phyloP scores from a whole-genome alignment of 2,329 filamentous ascomycete genomes.

The Harringtonia lauricola region DNA sequence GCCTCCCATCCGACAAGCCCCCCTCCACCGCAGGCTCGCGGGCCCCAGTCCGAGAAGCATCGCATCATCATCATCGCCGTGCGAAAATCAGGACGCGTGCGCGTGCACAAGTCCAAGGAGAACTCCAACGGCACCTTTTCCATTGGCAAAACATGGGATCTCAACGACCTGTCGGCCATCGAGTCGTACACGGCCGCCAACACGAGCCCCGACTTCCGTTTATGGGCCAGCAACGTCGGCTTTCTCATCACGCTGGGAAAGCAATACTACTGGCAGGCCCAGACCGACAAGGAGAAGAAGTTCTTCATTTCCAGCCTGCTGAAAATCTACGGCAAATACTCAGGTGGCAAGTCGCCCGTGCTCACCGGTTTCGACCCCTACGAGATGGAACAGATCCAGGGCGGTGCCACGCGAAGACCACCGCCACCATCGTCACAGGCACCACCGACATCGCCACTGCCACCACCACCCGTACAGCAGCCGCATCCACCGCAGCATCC shows the following conservation, averaged over 20 bases:
- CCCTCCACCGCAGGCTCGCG: conserved; percentile 65
- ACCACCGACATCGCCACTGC: not conserved
- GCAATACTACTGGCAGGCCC: conserved; percentile 93
- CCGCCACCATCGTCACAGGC: conserved; percentile 14
- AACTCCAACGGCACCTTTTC: conserved; percentile 91
- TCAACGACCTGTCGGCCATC: conserved; percentile 78
- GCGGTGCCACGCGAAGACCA: conserved; percentile 33
- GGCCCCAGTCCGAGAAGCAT: conserved; percentile 67
- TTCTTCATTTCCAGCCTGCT: conserved; percentile 95
- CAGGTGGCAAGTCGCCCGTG: conserved; percentile 69
- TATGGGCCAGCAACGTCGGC: conserved; percentile 74
- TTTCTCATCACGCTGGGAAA: conserved; percentile 86
- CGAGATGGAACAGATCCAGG: conserved; percentile 67
- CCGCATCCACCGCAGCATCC: conserved; percentile 7
- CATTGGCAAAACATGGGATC: conserved; percentile 95
- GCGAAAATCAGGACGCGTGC: conserved; percentile 80
- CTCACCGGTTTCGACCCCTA: conserved; percentile 72
- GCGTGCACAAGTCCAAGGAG: conserved; percentile 94
- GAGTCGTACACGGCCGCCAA: conserved; percentile 64
- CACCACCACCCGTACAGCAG: too few relatives aligned
- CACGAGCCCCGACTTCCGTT: conserved; percentile 46
- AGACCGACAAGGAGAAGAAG: conserved; percentile 91
- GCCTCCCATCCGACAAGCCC: conserved; percentile 71
- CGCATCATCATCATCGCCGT: conserved; percentile 90
- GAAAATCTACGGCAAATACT: conserved; percentile 96